phyloP scores from a whole-genome alignment of 2,329 filamentous ascomycete species.

The Nigrospora sphaerica region DNA sequence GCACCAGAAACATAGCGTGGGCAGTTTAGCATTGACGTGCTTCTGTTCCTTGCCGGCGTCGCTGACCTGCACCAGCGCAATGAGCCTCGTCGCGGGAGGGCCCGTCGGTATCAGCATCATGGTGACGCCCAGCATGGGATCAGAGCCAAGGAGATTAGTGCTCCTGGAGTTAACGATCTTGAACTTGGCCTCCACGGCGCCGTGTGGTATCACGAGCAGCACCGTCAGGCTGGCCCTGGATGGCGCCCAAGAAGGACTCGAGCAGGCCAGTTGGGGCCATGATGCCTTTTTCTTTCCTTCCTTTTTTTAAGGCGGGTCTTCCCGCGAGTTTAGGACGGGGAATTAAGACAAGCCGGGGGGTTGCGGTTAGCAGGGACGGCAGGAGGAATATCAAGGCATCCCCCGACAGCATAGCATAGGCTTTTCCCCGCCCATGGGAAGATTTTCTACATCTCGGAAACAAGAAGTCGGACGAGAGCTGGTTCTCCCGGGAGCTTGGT shows the following conservation, averaged over 20 bases:
- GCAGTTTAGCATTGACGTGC: slow-evolving; percentile 33
- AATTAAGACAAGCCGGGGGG: no score
- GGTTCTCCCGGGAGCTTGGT: no score
- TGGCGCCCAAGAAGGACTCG: slow-evolving; percentile 33
- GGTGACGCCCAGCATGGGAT: slow-evolving; percentile 60
- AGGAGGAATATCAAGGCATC: no score
- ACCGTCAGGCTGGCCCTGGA: slow-evolving; percentile 41
- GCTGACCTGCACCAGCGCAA: slow-evolving; percentile 36
- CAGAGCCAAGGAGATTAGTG: slow-evolving; percentile 36
- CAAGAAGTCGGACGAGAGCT: no score
- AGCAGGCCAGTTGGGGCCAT: slow-evolving; percentile 19
- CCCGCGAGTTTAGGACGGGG: no score
- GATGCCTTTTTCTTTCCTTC: background rate
- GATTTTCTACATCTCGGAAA: no score
- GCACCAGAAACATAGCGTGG: slow-evolving; percentile 26
- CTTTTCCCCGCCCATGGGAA: no score
- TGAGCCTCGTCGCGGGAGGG: slow-evolving; percentile 39
- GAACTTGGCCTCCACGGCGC: slow-evolving; percentile 30
- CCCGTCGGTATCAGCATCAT: slow-evolving; percentile 41
- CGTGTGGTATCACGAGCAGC: slow-evolving; percentile 37
- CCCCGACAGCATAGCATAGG: no score
- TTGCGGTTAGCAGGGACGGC: no score
- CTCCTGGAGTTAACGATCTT: slow-evolving; percentile 26
- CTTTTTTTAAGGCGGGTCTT: no score
- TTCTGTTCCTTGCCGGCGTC: slow-evolving; percentile 30